Percentiles rank a stretch among this genome's conserved stretches.
phyloP scores from a whole-genome alignment of 139 green algal genomes.

The Chlamydomonas incerta region DNA sequence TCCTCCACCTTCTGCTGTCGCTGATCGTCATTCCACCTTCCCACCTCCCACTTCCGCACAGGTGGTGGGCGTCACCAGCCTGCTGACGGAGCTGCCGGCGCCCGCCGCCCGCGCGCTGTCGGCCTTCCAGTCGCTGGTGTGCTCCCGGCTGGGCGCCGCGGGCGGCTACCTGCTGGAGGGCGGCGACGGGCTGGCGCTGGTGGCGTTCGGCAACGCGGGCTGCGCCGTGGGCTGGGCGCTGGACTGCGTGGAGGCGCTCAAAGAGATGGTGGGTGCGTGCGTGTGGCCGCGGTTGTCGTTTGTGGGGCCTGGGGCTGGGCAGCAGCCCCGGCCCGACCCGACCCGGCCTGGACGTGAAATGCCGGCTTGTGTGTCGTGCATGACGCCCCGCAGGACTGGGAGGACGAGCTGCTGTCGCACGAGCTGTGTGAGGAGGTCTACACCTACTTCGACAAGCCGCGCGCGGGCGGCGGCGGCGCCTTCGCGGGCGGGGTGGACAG shows the following conservation, averaged over 20 bases:
- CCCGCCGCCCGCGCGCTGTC: not conserved
- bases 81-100: not conserved
- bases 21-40: no score
- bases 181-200: not conserved
- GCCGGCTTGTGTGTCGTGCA: no score
- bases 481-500: no score
- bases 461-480: no score
- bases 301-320: no score
- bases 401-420: not conserved
- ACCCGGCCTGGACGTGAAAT: no score
- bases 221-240: not conserved
- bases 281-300: no score
- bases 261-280: not conserved
- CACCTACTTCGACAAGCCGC: not conserved
- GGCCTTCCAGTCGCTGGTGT: not conserved
- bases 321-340: no score
- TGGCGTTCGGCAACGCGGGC: not conserved
- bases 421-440: conserved; percentile 1
- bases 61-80: not conserved
- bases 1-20: no score
- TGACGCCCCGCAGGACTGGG: not conserved
- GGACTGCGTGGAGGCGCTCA: not conserved
- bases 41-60: no score
- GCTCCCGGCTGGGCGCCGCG: not conserved
- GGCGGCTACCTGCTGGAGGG: not conserved